Conservation (phyloP, 495 filamentous ascomycete genomes). For the Parmelia sp. region DNA sequence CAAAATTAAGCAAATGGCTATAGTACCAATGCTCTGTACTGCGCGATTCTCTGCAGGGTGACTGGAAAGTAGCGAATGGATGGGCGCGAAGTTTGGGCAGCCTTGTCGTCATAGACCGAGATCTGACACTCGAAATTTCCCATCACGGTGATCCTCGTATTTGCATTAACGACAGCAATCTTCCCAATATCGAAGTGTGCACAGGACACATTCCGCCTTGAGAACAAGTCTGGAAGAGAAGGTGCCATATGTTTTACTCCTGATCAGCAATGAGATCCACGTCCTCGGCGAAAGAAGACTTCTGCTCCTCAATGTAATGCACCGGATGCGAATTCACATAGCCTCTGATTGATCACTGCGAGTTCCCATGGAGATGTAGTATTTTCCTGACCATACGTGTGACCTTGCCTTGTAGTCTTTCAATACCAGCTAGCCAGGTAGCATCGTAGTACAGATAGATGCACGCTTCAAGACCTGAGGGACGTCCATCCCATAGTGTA, state of each 20-base stretch:
- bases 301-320: neutral
- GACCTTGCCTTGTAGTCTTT: neutral
- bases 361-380: neutral
- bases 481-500: neutral
- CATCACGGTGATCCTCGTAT: neutral
- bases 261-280: neutral
- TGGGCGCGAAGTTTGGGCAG: neutral
- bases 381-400: neutral
- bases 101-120: neutral
- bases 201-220: neutral
- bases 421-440: neutral
- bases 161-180: neutral
- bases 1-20: neutral
- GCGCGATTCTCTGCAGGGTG: neutral
- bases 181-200: neutral
- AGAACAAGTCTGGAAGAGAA: neutral
- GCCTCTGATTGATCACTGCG: neutral
- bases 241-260: neutral
- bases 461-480: neutral
- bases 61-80: neutral
- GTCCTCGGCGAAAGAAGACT: too few species aligned
- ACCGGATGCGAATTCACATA: neutral
- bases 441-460: neutral
- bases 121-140: neutral
- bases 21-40: neutral